A percentile compares a stretch with the other conserved stretches of the same genome.
These are phyloP conservation scores for Limnanthes douglasii DNA, from an alignment of 345 rosid species.

Conservation along the genomic window DNA sequence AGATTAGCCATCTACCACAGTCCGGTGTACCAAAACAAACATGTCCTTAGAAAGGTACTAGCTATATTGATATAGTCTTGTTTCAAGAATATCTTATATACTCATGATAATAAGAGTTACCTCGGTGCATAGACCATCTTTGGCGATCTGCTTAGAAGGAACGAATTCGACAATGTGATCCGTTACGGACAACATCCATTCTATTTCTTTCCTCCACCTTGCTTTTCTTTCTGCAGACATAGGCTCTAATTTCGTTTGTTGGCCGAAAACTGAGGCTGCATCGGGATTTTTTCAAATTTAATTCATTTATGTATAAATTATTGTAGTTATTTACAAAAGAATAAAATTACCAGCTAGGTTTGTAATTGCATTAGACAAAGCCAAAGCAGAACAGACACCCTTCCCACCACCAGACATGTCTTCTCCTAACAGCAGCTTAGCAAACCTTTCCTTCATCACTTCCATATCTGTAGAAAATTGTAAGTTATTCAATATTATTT, in stretches of 20 bases:
- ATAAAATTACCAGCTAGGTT: conserved; percentile 54
- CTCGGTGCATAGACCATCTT: too few relatives aligned
- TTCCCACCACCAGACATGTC: conserved; percentile 36
- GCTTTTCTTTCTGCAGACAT: conserved; percentile 18
- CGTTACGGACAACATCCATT: conserved; percentile 34
- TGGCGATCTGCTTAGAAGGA: conserved; percentile 28
- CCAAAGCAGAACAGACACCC: conserved; percentile 30
- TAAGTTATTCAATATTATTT: too few relatives aligned
- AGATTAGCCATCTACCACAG: too few relatives aligned
- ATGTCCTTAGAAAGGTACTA: too few relatives aligned
- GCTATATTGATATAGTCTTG: too few relatives aligned
- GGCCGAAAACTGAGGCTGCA: conserved; percentile 59
- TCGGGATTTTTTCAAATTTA: too few relatives aligned
- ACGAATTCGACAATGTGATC: conserved; percentile 42
- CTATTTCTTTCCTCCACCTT: conserved; percentile 26
- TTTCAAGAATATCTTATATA: too few relatives aligned
- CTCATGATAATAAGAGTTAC: too few relatives aligned
- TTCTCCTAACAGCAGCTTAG: conserved; percentile 26
- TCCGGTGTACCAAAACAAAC: too few relatives aligned
- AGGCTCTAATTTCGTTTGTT: conserved; percentile 23
- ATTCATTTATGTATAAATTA: too few relatives aligned
- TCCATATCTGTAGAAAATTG: conserved; percentile 15
- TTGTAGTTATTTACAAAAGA: too few relatives aligned
- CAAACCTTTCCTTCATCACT: conserved; percentile 24
- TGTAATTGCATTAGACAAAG: conserved; percentile 50